Conservation (phyloP, 2,329 filamentous ascomycete species). For the Claviceps humidiphila region DNA sequence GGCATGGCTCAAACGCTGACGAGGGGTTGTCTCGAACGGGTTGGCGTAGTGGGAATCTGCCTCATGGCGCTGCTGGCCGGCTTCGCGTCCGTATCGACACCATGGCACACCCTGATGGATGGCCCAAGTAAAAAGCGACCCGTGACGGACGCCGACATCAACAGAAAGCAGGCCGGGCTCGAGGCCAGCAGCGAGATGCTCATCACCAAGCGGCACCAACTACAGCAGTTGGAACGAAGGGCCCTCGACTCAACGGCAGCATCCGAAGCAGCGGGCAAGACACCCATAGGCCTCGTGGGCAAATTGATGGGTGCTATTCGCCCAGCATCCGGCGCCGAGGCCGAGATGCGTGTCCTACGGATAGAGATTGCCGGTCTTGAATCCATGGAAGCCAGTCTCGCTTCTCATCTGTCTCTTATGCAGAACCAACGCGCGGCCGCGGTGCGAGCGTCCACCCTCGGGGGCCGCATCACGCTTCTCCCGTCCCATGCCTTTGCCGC, state of each 20-base stretch:
- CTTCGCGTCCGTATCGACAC: conserved; percentile 75
- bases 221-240: conserved; percentile 58
- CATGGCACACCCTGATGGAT: conserved; percentile 71
- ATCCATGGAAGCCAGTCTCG: conserved; percentile 62
- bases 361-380: conserved; percentile 70
- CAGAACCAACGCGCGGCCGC: conserved; percentile 50
- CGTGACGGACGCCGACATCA: conserved; percentile 61
- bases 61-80: conserved; percentile 81
- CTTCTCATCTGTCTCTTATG: conserved; percentile 50
- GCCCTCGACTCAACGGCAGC: conserved; percentile 19
- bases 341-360: conserved; percentile 48
- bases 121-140: conserved; percentile 38
- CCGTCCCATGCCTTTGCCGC: conserved; percentile 57
- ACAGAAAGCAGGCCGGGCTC: conserved; percentile 65
- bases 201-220: conserved; percentile 55
- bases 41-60: conserved; percentile 75
- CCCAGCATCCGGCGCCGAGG: conserved; percentile 45
- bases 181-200: conserved; percentile 73
- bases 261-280: conserved; percentile 25
- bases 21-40: conserved; percentile 48
- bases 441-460: conserved; percentile 50
- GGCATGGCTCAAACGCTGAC: conserved; percentile 27
- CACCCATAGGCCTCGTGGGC: conserved; percentile 45
- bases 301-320: conserved; percentile 62
- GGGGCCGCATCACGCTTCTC: conserved; percentile 50